A percentile compares a stretch with the other conserved stretches of the same genome.
Conservation (phyloP, 2,329 filamentous ascomycete species). For the Fusarium burgessii region DNA sequence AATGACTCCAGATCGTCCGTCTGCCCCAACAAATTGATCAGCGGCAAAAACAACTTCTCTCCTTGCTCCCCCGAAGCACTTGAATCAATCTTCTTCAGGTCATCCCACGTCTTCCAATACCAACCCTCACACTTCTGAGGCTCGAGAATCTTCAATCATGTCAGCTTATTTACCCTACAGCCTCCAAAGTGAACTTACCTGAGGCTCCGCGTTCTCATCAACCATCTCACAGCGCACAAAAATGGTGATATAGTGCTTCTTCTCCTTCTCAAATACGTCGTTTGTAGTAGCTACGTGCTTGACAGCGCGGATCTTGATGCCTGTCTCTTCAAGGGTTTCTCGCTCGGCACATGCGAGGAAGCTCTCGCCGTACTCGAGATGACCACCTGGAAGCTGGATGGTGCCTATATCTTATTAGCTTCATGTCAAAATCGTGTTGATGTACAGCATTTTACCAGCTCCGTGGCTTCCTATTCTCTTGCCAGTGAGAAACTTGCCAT, state of each 20-base stretch:
- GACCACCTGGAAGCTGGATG: constrained; percentile 78
- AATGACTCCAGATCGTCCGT: constrained; percentile 38
- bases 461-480: constrained; percentile 63
- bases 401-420: constrained; percentile 59
- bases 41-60: constrained; percentile 50
- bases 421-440: fast-evolving
- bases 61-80: constrained; percentile 23
- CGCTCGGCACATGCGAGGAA: constrained; percentile 72
- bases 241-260: constrained; percentile 80
- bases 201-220: constrained; percentile 61
- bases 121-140: constrained; percentile 64
- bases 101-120: constrained; percentile 61
- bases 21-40: constrained; percentile 49
- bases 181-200: constrained; percentile 58
- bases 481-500: constrained; percentile 61
- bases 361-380: constrained; percentile 77
- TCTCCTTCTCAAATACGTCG: constrained; percentile 68
- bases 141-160: constrained; percentile 54
- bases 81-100: constrained; percentile 50
- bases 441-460: constrained; percentile 51
- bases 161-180: background rate
- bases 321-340: constrained; percentile 79
- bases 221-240: constrained; percentile 69
- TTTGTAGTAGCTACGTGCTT: constrained; percentile 73
- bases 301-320: constrained; percentile 64